Conservation (phyloP, 1,284 basidiomycete genomes). For the Ganoderma resinaceum region DNA sequence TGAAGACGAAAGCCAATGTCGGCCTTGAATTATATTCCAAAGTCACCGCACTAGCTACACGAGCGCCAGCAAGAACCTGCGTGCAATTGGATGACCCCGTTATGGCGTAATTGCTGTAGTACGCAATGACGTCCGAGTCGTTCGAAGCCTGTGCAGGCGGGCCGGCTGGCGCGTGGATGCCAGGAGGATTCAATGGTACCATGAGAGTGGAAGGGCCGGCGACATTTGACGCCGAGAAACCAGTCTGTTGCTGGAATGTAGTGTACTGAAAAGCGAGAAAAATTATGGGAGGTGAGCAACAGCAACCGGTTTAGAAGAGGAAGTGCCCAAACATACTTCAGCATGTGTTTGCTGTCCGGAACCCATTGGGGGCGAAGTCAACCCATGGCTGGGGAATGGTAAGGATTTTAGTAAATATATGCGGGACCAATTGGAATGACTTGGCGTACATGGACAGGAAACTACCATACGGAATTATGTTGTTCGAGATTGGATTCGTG, state of each 20-base stretch:
- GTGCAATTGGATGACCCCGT: conserved; percentile 62
- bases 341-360: background rate
- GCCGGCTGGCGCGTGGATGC: conserved; percentile 1
- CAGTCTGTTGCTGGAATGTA: background rate
- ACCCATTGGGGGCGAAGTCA: background rate
- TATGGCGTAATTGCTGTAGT: conserved; percentile 48
- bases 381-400: background rate
- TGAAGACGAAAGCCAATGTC: conserved; percentile 72
- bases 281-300: background rate
- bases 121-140: conserved; percentile 51
- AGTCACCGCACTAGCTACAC: conserved; percentile 65
- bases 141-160: conserved; percentile 12
- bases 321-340: background rate
- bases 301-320: background rate
- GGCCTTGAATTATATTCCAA: conserved; percentile 67
- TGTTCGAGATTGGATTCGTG: background rate
- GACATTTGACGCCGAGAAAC: background rate
- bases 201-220: conserved; percentile 2
- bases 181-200: background rate
- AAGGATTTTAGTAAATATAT: background rate
- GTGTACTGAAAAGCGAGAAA: background rate
- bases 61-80: conserved; percentile 63
- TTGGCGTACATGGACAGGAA: background rate
- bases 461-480: background rate
- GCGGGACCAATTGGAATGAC: background rate